phyloP scores from a whole-genome alignment of 768 basidiomycete species.

The Cystobasidium onofrii region DNA sequence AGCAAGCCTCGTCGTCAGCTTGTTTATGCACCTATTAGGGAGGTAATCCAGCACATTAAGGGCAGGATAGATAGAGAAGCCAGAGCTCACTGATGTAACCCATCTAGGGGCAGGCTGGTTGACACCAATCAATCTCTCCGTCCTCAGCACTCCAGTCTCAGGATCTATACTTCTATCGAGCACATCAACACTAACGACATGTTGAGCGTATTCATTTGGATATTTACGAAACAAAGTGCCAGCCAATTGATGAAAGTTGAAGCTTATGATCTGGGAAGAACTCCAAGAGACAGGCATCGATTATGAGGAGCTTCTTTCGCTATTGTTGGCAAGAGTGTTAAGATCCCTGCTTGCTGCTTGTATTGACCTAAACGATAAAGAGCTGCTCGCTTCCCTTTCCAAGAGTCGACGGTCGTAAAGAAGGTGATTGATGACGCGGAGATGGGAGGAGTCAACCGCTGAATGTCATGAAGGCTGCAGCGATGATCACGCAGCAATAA shows the following conservation, averaged over 20 bases:
- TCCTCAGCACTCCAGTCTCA: conserved; percentile 26
- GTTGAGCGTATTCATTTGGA: conserved; percentile 22
- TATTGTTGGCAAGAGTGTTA: no score
- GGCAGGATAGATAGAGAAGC: background rate
- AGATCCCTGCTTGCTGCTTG: no score
- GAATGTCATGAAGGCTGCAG: no score
- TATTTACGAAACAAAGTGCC: conserved; percentile 28
- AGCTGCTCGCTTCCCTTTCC: no score
- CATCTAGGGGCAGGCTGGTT: conserved; percentile 27
- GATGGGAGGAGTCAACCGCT: no score
- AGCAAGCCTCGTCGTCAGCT: background rate
- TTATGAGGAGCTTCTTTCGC: no score
- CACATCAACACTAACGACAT: conserved; percentile 32
- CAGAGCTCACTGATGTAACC: conserved; percentile 14
- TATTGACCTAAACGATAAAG: no score
- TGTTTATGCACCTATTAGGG: no score
- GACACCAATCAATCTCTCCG: conserved; percentile 29
- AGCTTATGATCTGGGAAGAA: conserved; percentile 15
- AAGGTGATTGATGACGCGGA: no score
- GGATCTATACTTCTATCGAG: conserved; percentile 15
- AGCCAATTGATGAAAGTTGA: conserved; percentile 28
- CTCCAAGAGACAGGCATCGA: conserved; percentile 20
- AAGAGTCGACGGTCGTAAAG: no score
- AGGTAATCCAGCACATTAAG: background rate
- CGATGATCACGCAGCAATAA: no score